Evolutionary conservation across 371 early-diverging fungal species (phyloP), one percentile per base, ranked within the genome.

Genomic region (Actinomucor elegans): DNA sequence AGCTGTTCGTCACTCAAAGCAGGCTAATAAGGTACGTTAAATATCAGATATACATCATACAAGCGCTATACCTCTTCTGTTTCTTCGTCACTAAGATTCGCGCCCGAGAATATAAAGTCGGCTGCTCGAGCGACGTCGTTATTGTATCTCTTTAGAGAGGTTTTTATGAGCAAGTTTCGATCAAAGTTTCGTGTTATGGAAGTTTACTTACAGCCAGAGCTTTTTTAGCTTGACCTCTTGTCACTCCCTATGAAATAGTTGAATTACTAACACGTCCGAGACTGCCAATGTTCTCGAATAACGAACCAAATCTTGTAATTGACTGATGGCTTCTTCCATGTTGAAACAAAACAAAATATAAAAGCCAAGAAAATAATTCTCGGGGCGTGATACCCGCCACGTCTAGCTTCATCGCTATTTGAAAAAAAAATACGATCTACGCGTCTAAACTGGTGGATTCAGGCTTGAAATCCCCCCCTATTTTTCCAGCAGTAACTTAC

Each of bases 81-180:
- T 12, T 67, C 66, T 9, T 60, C 60, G 9, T 66, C 70, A 38
- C 62, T 59, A 18, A 52, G 46, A 21, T 54, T 45, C 26, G 63
- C 55, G 11, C 75, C 75, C n/a, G 79, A 78, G 43, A 78, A 78
- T 20, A 78, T 73, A 42, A 58, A 78, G 36, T 78, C 79, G 14
- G 79, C 79, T 8, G 79, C 79, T 35, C 73, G 63, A n/a, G 60
- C 64, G 8, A 78, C 73, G 49, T 78, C 75, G 33, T 75, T 69
- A 42, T 75, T 75, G 56, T 78, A 78, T 34, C 73, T 64, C 79
- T 77, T 48, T 21, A 27, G 20, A 46, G 27, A 27, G 44, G 27
- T 14, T n/a, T 10, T 1, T 12, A 23, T 20, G 1, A 47, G 14
- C 33, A 18, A 20, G 33, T 32, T 9, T 21, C 9, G 23, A n/a